phyloP scores from a whole-genome alignment of 257 asterid genomes.

The Fraxinus excelsior region DNA sequence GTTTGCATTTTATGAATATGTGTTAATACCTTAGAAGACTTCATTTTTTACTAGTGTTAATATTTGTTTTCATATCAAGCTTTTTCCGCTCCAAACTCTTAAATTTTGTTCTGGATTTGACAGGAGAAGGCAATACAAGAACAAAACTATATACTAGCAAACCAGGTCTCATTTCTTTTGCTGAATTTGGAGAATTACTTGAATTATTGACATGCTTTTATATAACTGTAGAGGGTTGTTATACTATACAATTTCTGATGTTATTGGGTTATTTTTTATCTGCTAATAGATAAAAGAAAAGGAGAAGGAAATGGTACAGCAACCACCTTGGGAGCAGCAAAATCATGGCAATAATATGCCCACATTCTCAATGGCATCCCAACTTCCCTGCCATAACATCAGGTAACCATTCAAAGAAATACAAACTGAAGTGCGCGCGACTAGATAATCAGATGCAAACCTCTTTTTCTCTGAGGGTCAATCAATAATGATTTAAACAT shows the following conservation, averaged over 20 bases:
- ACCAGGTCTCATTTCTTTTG: conserved; percentile 43
- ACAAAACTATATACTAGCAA: conserved; percentile 67
- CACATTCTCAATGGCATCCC: conserved; percentile 43
- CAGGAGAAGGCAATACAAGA: conserved; percentile 81
- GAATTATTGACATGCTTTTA: not conserved
- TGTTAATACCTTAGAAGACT: too few relatives aligned
- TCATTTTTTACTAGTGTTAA: too few relatives aligned
- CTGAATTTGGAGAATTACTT: too few relatives aligned
- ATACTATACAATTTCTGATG: not conserved
- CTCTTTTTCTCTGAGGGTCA: not conserved
- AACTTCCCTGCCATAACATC: conserved; percentile 54
- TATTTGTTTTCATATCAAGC: not conserved
- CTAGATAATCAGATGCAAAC: too few relatives aligned
- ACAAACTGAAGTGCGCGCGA: too few relatives aligned
- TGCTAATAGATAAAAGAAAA: conserved; percentile 63
- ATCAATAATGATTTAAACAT: not conserved
- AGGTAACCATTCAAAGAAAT: conserved; percentile 34
- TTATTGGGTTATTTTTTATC: not conserved
- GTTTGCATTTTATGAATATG: too few relatives aligned
- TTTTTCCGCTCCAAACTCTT: not conserved
- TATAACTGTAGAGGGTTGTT: not conserved
- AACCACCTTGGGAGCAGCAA: conserved; percentile 58
- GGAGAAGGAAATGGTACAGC: conserved; percentile 51
- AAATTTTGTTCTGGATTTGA: not conserved
- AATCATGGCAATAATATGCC: conserved; percentile 37